Percentiles rank a stretch among this genome's conserved stretches.
Conservation (phyloP, 2,329 filamentous ascomycete species). For the Aotearoamyces nothofagi region DNA sequence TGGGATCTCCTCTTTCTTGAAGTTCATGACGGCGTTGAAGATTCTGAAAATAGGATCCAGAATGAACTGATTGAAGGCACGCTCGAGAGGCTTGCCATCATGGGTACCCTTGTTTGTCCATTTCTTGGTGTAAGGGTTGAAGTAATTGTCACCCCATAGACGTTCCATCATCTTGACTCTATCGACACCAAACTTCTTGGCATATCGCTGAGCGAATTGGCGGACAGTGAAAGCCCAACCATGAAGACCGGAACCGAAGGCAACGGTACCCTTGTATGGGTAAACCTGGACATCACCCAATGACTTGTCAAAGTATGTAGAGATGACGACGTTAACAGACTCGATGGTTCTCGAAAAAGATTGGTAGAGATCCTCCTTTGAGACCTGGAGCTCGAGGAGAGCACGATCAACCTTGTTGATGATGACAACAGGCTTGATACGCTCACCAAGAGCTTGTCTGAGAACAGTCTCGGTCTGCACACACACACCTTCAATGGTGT, state of each 20-base stretch:
- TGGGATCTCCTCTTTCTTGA: slow-evolving; percentile 85
- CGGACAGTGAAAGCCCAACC: slow-evolving; percentile 99
- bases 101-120: slow-evolving; percentile 80
- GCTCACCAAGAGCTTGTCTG: slow-evolving; percentile 97
- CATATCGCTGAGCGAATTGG: slow-evolving; percentile 89
- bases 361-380: slow-evolving; percentile 99
- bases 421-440: slow-evolving; percentile 98
- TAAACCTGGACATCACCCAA: slow-evolving; percentile 98
- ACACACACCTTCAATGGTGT: slow-evolving; percentile 99
- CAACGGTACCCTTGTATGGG: slow-evolving; percentile 93
- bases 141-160: slow-evolving; percentile 99
- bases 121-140: slow-evolving; percentile 99
- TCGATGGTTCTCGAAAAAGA: slow-evolving; percentile 99
- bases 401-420: slow-evolving; percentile 99
- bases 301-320: slow-evolving; percentile 93
- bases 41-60: slow-evolving; percentile 99
- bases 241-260: slow-evolving; percentile 98
- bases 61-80: slow-evolving; percentile 99
- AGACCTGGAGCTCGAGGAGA: slow-evolving; percentile 95
- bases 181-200: slow-evolving; percentile 99
- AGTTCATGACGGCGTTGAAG: slow-evolving; percentile 93
- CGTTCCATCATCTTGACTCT: slow-evolving; percentile 99
- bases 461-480: slow-evolving; percentile 99
- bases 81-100: slow-evolving; percentile 84
- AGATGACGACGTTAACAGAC: slow-evolving; percentile 99